Evolutionary conservation across 2,329 filamentous ascomycete genomes (phyloP), one percentile per base, ranked within the genome.

Genomic region (Lasiodiplodia sp.): DNA sequence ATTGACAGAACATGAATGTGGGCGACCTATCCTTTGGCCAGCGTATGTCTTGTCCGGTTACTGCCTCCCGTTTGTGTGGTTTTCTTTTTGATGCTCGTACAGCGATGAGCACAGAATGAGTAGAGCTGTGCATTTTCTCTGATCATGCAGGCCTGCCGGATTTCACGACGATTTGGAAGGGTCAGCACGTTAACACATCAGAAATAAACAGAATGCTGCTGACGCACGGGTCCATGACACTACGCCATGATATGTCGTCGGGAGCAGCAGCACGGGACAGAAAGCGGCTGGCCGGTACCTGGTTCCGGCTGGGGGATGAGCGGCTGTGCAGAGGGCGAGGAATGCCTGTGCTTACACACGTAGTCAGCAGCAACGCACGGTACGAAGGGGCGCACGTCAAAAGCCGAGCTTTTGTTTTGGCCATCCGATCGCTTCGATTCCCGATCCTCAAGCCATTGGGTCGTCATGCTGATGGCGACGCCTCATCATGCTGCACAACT

Each of bases 201-300:
- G n/a, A 4, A n/a, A 47, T 7, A n/a, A 47, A 47, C 12, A 85
- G 72, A 73, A 84, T 7, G 82, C 83, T 73, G 84, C 79, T 82
- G 80, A 62, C 75, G 79, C 16, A 78, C 69, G n/a, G 23, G 51
- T 70, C 65, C 6, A 31, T 34, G 52, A 14, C 37, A 40, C 16
- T 51, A 40, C 58, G 16, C 47, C 23, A 40, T 16, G 25, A 51
- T 62, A 28, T 34, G 58, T 49, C 47, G 58, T 63, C 16, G 44
- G 53, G n/a, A 34, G 34, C 34, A 16, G 23, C 58, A 34, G 58
- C 58, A 63, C 58, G 40, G 58, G 31, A 63, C 58, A 34, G 23
- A 49, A 18, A 49, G 58, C 21, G 58, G 58, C 40, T 23, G 16
- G 23, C 21, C 28, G 58, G 40, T 44, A 23, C 58, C 40, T 49